phyloP scores from a whole-genome alignment of 129 eudicot genomes.

The Pulicaria dysenterica region DNA sequence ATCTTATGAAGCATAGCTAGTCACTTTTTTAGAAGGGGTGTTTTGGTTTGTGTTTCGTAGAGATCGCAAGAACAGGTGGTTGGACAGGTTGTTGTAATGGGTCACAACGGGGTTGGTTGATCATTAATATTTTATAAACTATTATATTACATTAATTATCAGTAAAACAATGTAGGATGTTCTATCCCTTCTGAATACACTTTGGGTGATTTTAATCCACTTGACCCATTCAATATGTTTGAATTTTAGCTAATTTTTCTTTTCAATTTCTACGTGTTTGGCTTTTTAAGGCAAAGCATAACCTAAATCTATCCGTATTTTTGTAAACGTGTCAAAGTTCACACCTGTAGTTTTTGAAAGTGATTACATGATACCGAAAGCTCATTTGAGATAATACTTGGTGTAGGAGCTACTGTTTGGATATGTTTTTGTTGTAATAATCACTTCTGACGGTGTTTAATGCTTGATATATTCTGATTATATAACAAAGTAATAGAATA shows the following conservation, averaged over 20 bases:
- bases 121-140: too few species aligned
- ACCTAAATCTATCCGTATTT: too few species aligned
- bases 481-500: neutral
- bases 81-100: neutral
- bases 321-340: too few species aligned
- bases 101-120: too few species aligned
- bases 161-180: neutral
- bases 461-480: neutral
- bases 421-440: neutral
- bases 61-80: neutral
- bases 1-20: neutral
- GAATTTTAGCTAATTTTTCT: neutral
- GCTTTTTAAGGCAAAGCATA: neutral
- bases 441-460: neutral
- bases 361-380: too few species aligned
- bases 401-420: neutral
- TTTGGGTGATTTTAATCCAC: neutral
- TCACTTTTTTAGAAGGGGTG: too few species aligned
- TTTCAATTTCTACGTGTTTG: neutral
- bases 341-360: too few species aligned
- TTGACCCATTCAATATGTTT: neutral
- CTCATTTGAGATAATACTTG: too few species aligned
- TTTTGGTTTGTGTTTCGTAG: too few species aligned
- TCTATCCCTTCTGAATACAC: neutral
- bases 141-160: too few species aligned